A percentile compares a stretch with the other conserved stretches of the same genome.
Evolutionary conservation across 495 filamentous ascomycete genomes (phyloP).

Genomic region (Thozetella sp.): DNA sequence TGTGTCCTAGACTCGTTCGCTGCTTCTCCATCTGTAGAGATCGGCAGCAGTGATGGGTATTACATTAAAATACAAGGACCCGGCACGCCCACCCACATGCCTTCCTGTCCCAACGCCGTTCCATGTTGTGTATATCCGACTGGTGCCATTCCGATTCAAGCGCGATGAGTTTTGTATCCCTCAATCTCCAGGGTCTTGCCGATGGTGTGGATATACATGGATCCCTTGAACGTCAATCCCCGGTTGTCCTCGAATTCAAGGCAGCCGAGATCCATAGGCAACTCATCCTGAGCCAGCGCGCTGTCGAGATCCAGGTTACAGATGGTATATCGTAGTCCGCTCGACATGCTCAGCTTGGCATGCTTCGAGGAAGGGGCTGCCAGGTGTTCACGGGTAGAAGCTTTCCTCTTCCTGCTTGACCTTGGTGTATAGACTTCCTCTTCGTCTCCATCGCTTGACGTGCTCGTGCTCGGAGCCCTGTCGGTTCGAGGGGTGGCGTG

Average conservation of each 20-base stretch:
- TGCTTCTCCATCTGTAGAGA: not conserved
- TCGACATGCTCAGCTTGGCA: not conserved
- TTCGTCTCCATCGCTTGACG: not conserved
- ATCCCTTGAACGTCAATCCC: not conserved
- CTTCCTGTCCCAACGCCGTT: not conserved
- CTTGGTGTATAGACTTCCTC: not conserved
- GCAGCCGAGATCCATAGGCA: not conserved
- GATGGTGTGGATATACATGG: not conserved
- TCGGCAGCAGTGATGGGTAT: constrained; percentile 2
- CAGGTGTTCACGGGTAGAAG: not conserved
- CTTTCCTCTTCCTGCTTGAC: not conserved
- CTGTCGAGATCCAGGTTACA: not conserved
- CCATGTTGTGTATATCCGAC: not conserved
- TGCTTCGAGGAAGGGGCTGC: not conserved
- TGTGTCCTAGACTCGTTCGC: no score
- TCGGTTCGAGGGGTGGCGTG: not conserved
- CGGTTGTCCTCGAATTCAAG: not conserved
- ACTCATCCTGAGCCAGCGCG: not conserved
- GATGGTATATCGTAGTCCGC: not conserved
- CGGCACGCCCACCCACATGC: no score
- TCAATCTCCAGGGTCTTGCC: not conserved
- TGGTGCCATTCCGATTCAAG: no score
- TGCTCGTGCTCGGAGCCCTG: not conserved
- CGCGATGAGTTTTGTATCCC: not conserved
- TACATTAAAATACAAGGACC: no score